Evolutionary conservation across 495 filamentous ascomycete genomes (phyloP), one percentile per base, ranked within the genome.

Genomic region (Aspergillus leporis): DNA sequence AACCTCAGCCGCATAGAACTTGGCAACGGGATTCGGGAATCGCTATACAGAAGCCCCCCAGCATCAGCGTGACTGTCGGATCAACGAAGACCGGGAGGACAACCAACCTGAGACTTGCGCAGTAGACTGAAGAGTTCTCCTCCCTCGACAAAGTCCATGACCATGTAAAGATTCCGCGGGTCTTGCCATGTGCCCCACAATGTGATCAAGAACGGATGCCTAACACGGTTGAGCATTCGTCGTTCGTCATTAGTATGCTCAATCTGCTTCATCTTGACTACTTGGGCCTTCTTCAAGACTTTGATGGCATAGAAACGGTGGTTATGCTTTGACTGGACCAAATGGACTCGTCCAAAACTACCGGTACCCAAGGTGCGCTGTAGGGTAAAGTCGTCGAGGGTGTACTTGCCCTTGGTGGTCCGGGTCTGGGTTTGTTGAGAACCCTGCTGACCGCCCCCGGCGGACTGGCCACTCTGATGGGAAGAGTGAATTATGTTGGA

Each of bases 131-230:
- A 98, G 51, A 98, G 79, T 78, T 98, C 95, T 56, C 94, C 94
- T 63, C 94, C 94, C 74, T 98, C 95, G n/a, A 98, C 91, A 78
- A 98, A 98, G 68, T 98, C 94, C 94, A 98, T 98, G 63, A 98
- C 94, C 94, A 98, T 98, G 80, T 98, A 98, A 21, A 98, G 77
- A 69, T 98, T 98, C 71, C 87, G 88, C 19, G 90, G 82, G 64
- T 98, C 95, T 71, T 98, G 92, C 72, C 97, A 98, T 18, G 94
- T 98, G 34, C 95, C 95, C 95, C 95, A 98, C 47, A 98, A 75
- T 3, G 95, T 98, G 66, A 98, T 93, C 49, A 98, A 80, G 77
- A 98, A 98, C 1, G 94, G 93, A 77, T 98, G 93, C 69, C 96
- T 93, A 57, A 97, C 93, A 64, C 93, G 89, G 64, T 90, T 90